These are phyloP conservation scores for Talaromyces sp. DNA, from an alignment of 2,329 filamentous ascomycete species.

Conservation along the genomic window DNA sequence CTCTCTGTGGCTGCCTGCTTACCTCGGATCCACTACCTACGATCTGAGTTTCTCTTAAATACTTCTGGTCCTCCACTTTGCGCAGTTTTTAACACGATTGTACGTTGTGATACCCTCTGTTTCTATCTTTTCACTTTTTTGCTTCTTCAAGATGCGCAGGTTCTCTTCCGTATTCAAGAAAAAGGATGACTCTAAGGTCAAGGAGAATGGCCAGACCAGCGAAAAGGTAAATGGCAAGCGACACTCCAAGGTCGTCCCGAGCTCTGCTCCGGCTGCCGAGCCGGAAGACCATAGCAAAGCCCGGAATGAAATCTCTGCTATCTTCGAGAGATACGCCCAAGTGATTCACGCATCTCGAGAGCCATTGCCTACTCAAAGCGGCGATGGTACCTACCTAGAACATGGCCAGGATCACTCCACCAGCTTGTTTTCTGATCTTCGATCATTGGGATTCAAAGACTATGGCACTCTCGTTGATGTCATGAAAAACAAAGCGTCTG, in stretches of 20 bases:
- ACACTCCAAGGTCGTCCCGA: slow-evolving; percentile 31
- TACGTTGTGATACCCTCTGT: slow-evolving; percentile 11
- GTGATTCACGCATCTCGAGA: slow-evolving; percentile 54
- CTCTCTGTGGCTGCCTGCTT: slow-evolving; percentile 5
- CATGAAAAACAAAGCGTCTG: slow-evolving; percentile 61
- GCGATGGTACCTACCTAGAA: slow-evolving; percentile 59
- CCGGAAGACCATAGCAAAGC: slow-evolving; percentile 32
- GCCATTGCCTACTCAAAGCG: slow-evolving; percentile 62
- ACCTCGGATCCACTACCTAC: slow-evolving; percentile 8
- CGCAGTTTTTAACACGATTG: neutral
- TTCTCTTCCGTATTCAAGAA: slow-evolving; percentile 41
- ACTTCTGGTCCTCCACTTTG: slow-evolving; percentile 16
- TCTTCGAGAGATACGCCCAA: slow-evolving; percentile 46
- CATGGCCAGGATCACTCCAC: slow-evolving; percentile 47
- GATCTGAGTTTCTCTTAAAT: slow-evolving; percentile 21
- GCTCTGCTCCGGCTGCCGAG: slow-evolving; percentile 21
- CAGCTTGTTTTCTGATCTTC: slow-evolving; percentile 57
- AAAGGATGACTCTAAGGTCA: slow-evolving; percentile 35
- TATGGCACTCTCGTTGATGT: slow-evolving; percentile 61
- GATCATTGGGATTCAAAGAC: slow-evolving; percentile 55
- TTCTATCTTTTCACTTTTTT: slow-evolving; percentile 9
- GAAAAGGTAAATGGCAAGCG: slow-evolving; percentile 26
- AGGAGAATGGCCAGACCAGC: slow-evolving; percentile 25
- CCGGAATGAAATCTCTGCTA: slow-evolving; percentile 39
- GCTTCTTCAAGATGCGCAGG: slow-evolving; percentile 30